Evolutionary conservation across 2,329 filamentous ascomycete genomes (phyloP).

Genomic region (Arthroderma uncinatum): DNA sequence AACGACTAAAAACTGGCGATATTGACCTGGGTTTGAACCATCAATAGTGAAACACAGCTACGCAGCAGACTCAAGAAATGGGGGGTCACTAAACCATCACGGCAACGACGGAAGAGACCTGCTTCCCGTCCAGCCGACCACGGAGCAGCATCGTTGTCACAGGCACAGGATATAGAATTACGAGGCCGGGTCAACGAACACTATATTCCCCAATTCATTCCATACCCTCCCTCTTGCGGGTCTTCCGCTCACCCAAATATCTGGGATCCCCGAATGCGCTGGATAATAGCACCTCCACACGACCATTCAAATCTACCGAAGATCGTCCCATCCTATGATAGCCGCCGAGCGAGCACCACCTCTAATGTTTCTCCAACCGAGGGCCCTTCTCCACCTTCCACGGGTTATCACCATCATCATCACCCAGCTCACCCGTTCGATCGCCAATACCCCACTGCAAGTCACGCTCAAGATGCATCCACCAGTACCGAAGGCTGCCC

Average conservation of each 20-base stretch:
- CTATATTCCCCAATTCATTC: not conserved
- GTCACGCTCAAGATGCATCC: not conserved
- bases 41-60: constrained; percentile 34
- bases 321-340: not conserved
- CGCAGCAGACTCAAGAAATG: constrained; percentile 37
- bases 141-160: not conserved
- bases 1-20: not conserved
- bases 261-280: not conserved
- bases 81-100: constrained; percentile 36
- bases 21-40: constrained; percentile 2
- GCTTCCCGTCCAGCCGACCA: not conserved
- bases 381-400: not conserved
- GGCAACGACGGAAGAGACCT: constrained; percentile 31
- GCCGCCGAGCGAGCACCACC: not conserved
- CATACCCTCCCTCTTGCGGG: not conserved
- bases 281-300: not conserved
- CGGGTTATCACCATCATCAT: not conserved
- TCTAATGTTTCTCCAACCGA: not conserved
- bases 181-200: not conserved
- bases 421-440: not conserved
- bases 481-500: not conserved
- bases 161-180: not conserved
- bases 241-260: not conserved
- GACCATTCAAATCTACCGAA: not conserved
- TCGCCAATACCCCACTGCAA: not conserved